Evolutionary conservation across 345 rosid genomes (phyloP), one percentile per base, ranked within the genome.

Genomic region (Litchi chinensis): DNA sequence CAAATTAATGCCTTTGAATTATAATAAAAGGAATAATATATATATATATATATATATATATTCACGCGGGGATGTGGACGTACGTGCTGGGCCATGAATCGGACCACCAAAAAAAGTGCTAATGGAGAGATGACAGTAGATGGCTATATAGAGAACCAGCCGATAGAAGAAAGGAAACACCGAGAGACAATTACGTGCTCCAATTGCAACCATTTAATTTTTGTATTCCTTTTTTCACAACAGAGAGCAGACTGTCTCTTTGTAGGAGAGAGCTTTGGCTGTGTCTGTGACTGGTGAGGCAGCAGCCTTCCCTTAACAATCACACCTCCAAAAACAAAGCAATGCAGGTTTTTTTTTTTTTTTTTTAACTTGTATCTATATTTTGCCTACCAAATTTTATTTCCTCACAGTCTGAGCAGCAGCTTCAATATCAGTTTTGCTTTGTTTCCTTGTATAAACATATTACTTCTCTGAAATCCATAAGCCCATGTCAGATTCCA

Each of bases 151-250:
- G 80, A 77, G 82, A 76, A 76, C 73, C 75, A 81, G 92, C 91
- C 87, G 91, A 88, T 76, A 87, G 92, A 71, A 86, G 90, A 78
- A 83, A 80, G 85, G 92, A 78, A 76, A 83, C 86, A 81, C 65
- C 13, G 65, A 80, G 65, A 79, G 56, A 83, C 72, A 80, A 68
- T 73, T 87, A 86, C 88, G 90, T 88, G 89, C 89, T 72, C 88
- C 93, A 90, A 74, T 86, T 81, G 50, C 79, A 83, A 79, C 89
- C 91, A 82, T 89, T 86, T 83, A 82, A 84, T 80, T 68, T 32
- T 7, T 87, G 90, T 85, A 81, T 74, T 78, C 87, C 84, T 66
- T 85, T 83, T 79, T 75, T 75, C 85, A 82, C 84, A 83, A 85
- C 89, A 88, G 76, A 67, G 73, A 72, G 66, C 66, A 83, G 76